Conservation (phyloP, 352 stramenopile genomes). For the Globisporangium emineosum region DNA sequence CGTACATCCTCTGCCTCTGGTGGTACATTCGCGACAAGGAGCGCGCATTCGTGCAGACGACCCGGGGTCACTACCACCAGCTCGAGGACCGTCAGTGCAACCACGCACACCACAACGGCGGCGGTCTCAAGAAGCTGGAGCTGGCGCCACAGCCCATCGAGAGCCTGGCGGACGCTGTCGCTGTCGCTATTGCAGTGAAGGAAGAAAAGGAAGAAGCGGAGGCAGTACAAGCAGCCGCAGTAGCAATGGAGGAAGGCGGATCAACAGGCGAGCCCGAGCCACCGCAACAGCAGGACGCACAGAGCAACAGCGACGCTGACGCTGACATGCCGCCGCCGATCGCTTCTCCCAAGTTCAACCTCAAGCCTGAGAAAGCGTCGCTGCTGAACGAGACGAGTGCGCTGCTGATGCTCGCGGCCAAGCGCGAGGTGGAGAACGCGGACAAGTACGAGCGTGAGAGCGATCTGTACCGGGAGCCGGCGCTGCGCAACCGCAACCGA, state of each 20-base stretch:
- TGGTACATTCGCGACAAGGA: conserved; percentile 87
- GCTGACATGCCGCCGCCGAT: conserved; percentile 2
- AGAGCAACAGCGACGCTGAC: background rate
- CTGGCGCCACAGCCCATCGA: conserved; percentile 4
- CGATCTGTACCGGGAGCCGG: conserved; percentile 71
- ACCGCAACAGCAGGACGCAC: background rate
- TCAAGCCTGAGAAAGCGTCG: conserved; percentile 14
- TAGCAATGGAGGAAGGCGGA: background rate
- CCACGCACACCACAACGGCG: conserved; percentile 25
- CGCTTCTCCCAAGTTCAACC: conserved; percentile 9
- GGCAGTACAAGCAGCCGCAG: background rate
- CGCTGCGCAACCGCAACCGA: conserved; percentile 35
- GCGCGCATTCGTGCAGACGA: conserved; percentile 44
- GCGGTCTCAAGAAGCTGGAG: conserved; percentile 11
- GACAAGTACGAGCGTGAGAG: conserved; percentile 44
- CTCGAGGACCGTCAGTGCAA: conserved; percentile 42
- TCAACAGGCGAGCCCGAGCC: conserved; percentile 17
- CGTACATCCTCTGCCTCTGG: conserved; percentile 78
- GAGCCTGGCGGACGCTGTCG: conserved; percentile 14
- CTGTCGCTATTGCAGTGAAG: conserved; percentile 9
- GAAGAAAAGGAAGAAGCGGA: background rate
- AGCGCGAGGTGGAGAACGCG: conserved; percentile 27
- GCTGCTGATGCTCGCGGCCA: conserved; percentile 34
- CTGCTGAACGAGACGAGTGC: conserved; percentile 28
- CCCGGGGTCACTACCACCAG: conserved; percentile 30